These are phyloP conservation scores for Capsicum baccatum DNA, from an alignment of 257 asterid genomes.

Conservation along the genomic window DNA sequence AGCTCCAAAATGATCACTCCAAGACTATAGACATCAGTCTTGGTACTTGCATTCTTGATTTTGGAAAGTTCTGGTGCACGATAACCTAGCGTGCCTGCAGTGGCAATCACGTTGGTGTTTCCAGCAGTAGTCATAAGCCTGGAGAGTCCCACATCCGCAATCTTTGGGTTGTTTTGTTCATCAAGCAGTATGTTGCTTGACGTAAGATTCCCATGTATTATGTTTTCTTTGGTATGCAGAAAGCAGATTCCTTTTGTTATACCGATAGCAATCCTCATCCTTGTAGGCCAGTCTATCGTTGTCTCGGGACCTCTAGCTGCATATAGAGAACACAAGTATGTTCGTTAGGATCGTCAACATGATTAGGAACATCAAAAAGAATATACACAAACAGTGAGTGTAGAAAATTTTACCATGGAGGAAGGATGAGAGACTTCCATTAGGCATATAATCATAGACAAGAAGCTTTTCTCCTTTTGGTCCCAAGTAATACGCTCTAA, in stretches of 20 bases:
- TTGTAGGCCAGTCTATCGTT: slow-evolving; percentile 68
- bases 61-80: slow-evolving; percentile 89
- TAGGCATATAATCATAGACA: slow-evolving; percentile 81
- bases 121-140: slow-evolving; percentile 52
- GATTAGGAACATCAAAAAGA: not conserved
- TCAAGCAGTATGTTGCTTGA: slow-evolving; percentile 77
- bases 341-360: slow-evolving; percentile 15
- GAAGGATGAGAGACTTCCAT: slow-evolving; percentile 92
- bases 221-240: slow-evolving; percentile 66
- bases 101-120: slow-evolving; percentile 51
- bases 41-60: slow-evolving; percentile 65
- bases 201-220: slow-evolving; percentile 62
- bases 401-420: slow-evolving; percentile 68
- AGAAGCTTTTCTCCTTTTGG: slow-evolving; percentile 99
- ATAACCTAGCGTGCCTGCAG: slow-evolving; percentile 64
- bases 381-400: not conserved
- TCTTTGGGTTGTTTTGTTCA: slow-evolving; percentile 63
- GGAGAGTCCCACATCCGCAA: slow-evolving; percentile 60
- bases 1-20: slow-evolving; percentile 92
- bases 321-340: not conserved
- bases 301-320: slow-evolving; percentile 59
- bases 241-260: slow-evolving; percentile 68
- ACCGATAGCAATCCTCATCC: slow-evolving; percentile 74
- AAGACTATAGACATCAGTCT: slow-evolving; percentile 78
- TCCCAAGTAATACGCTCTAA: slow-evolving; percentile 89